A percentile compares a stretch with the other conserved stretches of the same genome.
Evolutionary conservation across 2,329 filamentous ascomycete species (phyloP).

Genomic region (Calonectria pteridis): DNA sequence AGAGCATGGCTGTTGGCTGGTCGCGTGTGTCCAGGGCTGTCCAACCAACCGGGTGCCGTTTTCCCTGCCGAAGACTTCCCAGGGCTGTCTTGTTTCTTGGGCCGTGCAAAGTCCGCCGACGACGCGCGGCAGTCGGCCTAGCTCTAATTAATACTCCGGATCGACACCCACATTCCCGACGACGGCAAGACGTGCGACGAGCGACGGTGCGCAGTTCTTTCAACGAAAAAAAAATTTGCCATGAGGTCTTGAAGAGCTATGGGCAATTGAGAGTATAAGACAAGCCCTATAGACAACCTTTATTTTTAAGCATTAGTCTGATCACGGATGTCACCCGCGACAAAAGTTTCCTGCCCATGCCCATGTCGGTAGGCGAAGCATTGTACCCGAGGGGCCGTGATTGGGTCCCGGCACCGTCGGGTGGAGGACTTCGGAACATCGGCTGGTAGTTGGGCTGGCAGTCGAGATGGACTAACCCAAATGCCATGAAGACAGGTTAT

Average conservation of each 20-base stretch:
- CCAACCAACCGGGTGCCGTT: not conserved
- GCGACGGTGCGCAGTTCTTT: not conserved
- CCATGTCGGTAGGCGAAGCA: not conserved
- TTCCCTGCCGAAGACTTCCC: not conserved
- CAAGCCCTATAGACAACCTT: not conserved
- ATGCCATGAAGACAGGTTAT: not conserved
- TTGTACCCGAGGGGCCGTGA: not conserved
- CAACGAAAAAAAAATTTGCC: not conserved
- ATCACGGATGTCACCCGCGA: not conserved
- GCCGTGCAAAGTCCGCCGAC: not conserved
- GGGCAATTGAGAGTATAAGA: not conserved
- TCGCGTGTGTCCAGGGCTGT: not conserved
- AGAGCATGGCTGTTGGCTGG: not conserved
- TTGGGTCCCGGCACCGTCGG: not conserved
- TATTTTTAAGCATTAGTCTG: not conserved
- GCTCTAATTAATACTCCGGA: not conserved
- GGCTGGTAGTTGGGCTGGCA: not conserved
- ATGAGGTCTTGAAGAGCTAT: not conserved
- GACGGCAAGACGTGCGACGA: not conserved
- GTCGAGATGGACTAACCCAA: not conserved
- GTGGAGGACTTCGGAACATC: not conserved
- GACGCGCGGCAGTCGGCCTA: constrained; percentile 1
- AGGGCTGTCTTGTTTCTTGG: not conserved
- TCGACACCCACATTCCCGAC: not conserved
- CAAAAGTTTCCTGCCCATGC: not conserved